Base-by-base conservation (phyloP, 768 basidiomycete genomes). In the Coprinopsis strossmayeri region DNA sequence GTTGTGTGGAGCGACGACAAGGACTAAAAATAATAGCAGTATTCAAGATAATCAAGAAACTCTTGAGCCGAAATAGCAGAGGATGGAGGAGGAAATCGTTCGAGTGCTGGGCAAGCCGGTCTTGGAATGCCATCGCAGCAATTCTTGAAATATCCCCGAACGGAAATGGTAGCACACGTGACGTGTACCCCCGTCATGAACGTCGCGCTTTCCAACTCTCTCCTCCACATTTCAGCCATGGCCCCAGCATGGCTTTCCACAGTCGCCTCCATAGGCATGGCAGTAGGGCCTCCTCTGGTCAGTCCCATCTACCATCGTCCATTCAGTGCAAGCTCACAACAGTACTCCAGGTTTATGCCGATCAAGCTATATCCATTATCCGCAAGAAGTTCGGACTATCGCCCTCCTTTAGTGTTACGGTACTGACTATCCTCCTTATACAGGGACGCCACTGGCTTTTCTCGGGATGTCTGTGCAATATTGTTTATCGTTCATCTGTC, bases 361-460 rank as follows among this genome's bases (percentile, higher is more conserved):
- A 91, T 68, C 87, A 90, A 63, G 82, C 87, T 0, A 63, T 72
- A 46, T 91, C 87, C n/a, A 92, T 92, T 47, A 66, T 91, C 52
- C 78, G 73, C 43, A 89, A 87, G 70, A 81, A 80, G 87, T 77
- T 43, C 50, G 74, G 62, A 32, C 7, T 32, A 7, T 32, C 15
- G 30, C 12, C 20, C 50, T 37, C 38, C 18, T 32, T 15, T 48
- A 37, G 55, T 15, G 30, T 45, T 46, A 37, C 32, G 0, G 18
- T 35, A 47, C 45, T 50, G 21, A 24, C 45, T 40, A 38, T n/a
- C n/a, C n/a, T n/a, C n/a, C n/a, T 46, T 30, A 28, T 53, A 35
- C 46, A 91, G 90, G 65, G 87, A 91, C 56, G 76, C 89, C 3
- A 85, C 85, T 34, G 90, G 90, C 2, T 92, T 92, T 61, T 91